Evolutionary conservation across 495 filamentous ascomycete species (phyloP).

Genomic region (Penicillium psychrofluorescens): DNA sequence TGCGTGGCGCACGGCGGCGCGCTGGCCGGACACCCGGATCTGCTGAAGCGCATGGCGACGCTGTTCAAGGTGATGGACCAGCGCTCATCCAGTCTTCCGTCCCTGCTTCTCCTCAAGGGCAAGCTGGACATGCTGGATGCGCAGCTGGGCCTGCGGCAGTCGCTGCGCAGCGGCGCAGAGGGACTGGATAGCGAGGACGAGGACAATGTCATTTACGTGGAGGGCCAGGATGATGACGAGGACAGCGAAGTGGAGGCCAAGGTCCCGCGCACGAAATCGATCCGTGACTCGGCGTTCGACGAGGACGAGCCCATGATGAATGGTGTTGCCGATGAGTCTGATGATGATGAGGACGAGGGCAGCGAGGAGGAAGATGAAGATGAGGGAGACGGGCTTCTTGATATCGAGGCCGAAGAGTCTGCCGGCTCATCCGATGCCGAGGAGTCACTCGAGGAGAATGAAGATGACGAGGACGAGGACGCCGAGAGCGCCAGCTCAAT

Average conservation of each 20-base stretch:
- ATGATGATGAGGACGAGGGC: conserved; percentile 32
- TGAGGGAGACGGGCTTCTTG: conserved; percentile 32
- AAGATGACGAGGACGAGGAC: conserved; percentile 36
- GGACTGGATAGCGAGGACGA: conserved; percentile 59
- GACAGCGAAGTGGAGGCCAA: conserved; percentile 33
- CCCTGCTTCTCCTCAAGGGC: conserved; percentile 80
- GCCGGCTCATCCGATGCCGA: conserved; percentile 41
- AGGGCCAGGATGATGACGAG: conserved; percentile 57
- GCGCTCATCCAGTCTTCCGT: conserved; percentile 72
- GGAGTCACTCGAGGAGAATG: conserved; percentile 37
- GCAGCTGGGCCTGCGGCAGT: conserved; percentile 71
- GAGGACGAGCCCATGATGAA: conserved; percentile 43
- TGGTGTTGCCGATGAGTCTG: conserved; percentile 29
- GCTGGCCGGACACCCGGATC: conserved; percentile 69
- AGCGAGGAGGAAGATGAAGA: conserved; percentile 35
- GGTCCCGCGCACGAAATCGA: conserved; percentile 30
- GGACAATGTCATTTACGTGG: conserved; percentile 78
- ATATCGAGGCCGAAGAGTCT: conserved; percentile 40
- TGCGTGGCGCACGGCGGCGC: conserved; percentile 92
- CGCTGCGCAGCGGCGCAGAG: conserved; percentile 42
- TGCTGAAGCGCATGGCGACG: conserved; percentile 66
- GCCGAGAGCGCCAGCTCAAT: conserved; percentile 36
- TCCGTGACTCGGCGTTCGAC: conserved; percentile 32
- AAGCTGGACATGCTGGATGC: conserved; percentile 86
- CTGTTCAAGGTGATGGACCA: conserved; percentile 80